These are phyloP conservation scores for Craspedostauros australis DNA, from an alignment of 108 stramenopile species.

Conservation along the genomic window DNA sequence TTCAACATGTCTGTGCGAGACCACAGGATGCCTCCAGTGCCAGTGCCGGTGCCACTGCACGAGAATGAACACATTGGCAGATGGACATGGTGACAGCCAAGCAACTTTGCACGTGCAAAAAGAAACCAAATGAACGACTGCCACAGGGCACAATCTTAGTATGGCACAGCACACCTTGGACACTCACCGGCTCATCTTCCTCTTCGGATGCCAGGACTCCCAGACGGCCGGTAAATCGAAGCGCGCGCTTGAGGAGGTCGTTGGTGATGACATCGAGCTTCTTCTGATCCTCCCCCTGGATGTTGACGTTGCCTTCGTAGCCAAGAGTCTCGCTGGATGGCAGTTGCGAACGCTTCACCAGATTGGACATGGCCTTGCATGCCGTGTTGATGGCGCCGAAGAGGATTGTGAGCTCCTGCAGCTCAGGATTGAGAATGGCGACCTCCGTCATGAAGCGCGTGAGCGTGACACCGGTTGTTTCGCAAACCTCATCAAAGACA, in stretches of 20 bases:
- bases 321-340: slow-evolving; percentile 61
- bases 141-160: too few species aligned
- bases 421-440: slow-evolving; percentile 60
- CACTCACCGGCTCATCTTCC: slow-evolving; percentile 70
- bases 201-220: slow-evolving; percentile 77
- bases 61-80: too few species aligned
- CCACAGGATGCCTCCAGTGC: too few species aligned
- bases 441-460: slow-evolving; percentile 68
- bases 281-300: slow-evolving; percentile 84
- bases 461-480: slow-evolving; percentile 61
- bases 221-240: slow-evolving; percentile 78
- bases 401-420: slow-evolving; percentile 55
- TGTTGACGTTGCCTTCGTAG: slow-evolving; percentile 71
- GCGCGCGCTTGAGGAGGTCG: slow-evolving; percentile 90
- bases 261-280: slow-evolving; percentile 96
- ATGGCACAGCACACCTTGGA: too few species aligned
- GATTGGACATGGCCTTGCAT: slow-evolving; percentile 68
- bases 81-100: too few species aligned
- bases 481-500: slow-evolving; percentile 71
- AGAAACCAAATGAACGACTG: too few species aligned
- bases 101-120: too few species aligned
- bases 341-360: slow-evolving; percentile 58
- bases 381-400: slow-evolving; percentile 82
- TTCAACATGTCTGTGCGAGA: too few species aligned
- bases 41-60: too few species aligned